Percentiles rank a stretch among this genome's conserved stretches.
phyloP scores from a whole-genome alignment of 352 stramenopile genomes.

The Phytophthora pseudosyringae region DNA sequence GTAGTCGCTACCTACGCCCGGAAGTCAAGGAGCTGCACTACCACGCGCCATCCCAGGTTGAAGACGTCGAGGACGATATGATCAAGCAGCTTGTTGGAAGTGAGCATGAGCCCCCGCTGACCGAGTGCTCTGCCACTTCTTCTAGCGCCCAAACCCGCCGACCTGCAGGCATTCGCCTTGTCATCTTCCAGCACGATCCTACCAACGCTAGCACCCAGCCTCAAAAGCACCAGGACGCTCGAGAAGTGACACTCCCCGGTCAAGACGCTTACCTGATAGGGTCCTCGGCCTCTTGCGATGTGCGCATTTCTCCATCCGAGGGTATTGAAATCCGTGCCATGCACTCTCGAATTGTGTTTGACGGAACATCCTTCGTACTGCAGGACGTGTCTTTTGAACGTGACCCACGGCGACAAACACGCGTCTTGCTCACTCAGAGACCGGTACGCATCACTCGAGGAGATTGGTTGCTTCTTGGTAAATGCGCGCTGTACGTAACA shows the following conservation, averaged over 20 bases:
- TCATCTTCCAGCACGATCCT: constrained; percentile 35
- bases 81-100: constrained; percentile 26
- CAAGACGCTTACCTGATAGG: constrained; percentile 62
- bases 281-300: constrained; percentile 59
- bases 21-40: constrained; percentile 33
- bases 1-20: constrained; percentile 60
- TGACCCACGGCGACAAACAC: constrained; percentile 58
- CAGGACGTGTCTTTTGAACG: constrained; percentile 78
- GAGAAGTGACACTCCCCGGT: constrained; percentile 25
- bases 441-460: constrained; percentile 60
- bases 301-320: constrained; percentile 49
- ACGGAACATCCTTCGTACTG: constrained; percentile 70
- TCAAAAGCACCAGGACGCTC: constrained; percentile 11
- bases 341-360: constrained; percentile 69
- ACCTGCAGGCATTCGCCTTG: constrained; percentile 21
- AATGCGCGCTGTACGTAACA: constrained; percentile 59
- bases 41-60: constrained; percentile 24
- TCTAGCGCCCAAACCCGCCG: neutral
- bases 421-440: constrained; percentile 47
- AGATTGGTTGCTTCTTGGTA: constrained; percentile 65
- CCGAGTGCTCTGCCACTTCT: neutral
- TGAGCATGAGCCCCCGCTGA: constrained; percentile 5
- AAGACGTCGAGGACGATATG: constrained; percentile 34
- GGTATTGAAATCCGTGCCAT: constrained; percentile 51
- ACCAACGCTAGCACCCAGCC: constrained; percentile 14